phyloP scores from a whole-genome alignment of 1,284 basidiomycete species.

The Leccinum huronense region DNA sequence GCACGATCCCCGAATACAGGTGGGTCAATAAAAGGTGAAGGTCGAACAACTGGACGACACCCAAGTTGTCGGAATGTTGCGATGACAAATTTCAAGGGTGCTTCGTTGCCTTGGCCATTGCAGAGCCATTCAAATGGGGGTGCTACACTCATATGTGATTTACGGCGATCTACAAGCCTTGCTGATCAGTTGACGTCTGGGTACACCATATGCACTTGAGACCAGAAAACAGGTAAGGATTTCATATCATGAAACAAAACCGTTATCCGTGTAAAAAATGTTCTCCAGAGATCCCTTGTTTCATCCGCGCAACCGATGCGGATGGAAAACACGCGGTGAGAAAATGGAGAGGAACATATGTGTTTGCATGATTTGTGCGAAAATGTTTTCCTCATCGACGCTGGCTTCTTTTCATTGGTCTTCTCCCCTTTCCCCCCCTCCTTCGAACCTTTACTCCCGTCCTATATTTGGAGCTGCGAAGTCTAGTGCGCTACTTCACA shows the following conservation, averaged over 20 bases:
- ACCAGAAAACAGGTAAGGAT: constrained; percentile 8
- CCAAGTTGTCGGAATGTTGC: background rate
- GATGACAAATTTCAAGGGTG: background rate
- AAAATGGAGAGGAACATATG: background rate
- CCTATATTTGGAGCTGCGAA: background rate
- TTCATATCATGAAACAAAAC: constrained; percentile 24
- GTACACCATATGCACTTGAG: background rate
- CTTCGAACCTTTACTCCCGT: background rate
- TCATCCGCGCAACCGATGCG: constrained; percentile 20
- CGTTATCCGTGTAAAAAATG: background rate
- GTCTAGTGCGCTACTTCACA: constrained; percentile 20
- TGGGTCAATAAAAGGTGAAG: background rate
- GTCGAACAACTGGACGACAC: background rate
- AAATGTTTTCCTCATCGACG: background rate
- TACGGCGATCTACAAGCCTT: constrained; percentile 15
- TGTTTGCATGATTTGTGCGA: background rate
- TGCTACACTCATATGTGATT: background rate
- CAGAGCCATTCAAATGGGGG: background rate
- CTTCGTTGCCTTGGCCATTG: background rate
- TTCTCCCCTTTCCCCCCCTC: background rate
- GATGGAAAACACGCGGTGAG: constrained; percentile 16
- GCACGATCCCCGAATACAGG: background rate
- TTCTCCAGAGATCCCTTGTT: constrained; percentile 19
- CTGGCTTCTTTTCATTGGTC: background rate
- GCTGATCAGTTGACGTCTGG: constrained; percentile 17